A percentile compares a stretch with the other conserved stretches of the same genome.
Conservation (phyloP, 176 grass and related monocot species). For the Puccinellia tenuiflora region DNA sequence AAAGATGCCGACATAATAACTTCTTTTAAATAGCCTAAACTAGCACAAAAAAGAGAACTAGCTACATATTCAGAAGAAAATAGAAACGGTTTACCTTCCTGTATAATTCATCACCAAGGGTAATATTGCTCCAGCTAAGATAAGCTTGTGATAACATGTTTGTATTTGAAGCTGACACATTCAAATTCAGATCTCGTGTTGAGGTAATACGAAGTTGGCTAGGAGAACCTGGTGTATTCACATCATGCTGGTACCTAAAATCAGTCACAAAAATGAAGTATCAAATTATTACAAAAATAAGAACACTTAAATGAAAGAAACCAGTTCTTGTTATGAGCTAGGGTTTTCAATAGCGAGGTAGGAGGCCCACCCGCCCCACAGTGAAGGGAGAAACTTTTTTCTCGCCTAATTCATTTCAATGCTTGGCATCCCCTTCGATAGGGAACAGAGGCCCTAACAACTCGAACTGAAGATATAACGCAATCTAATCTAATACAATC, state of each 20-base stretch:
- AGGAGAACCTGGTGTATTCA: slow-evolving; percentile 72
- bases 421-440: not conserved
- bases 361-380: not conserved
- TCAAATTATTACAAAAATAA: slow-evolving; percentile 15
- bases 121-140: slow-evolving; percentile 95
- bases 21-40: not conserved
- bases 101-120: slow-evolving; percentile 70
- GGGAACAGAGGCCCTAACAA: not conserved
- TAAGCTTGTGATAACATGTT: slow-evolving; percentile 99
- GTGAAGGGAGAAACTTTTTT: not conserved
- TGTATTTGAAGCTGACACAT: slow-evolving; percentile 81
- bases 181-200: slow-evolving; percentile 79
- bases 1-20: not conserved
- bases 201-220: slow-evolving; percentile 79
- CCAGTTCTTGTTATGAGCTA: not conserved
- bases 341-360: not conserved
- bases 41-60: not conserved
- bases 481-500: not conserved
- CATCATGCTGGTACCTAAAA: slow-evolving; percentile 87
- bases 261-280: slow-evolving; percentile 16
- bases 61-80: not conserved
- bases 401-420: not conserved
- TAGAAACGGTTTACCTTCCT: slow-evolving; percentile 42
- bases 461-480: not conserved
- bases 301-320: slow-evolving; percentile 19